Evolutionary conservation across 768 basidiomycete genomes (phyloP).

Genomic region (Hemileccinum impolitum): DNA sequence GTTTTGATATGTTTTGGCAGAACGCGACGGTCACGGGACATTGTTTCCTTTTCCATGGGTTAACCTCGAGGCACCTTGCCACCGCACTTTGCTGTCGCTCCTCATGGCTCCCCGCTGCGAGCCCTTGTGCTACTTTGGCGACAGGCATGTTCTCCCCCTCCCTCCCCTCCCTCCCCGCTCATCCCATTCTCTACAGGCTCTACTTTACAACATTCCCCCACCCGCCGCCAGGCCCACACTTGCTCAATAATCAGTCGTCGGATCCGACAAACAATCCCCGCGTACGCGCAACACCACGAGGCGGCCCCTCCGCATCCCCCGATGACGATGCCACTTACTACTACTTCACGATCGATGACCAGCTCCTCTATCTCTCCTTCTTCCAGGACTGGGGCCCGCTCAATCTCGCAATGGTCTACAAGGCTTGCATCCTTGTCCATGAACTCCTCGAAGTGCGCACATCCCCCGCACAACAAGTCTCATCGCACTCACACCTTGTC

Average conservation of each 20-base stretch:
- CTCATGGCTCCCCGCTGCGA: conserved; percentile 55
- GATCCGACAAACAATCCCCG: conserved; percentile 55
- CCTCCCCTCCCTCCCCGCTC: background rate
- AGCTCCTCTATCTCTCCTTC: conserved; percentile 88
- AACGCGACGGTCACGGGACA: conserved; percentile 37
- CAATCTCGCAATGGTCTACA: conserved; percentile 91
- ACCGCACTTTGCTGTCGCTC: conserved; percentile 23
- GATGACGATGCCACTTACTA: conserved; percentile 78
- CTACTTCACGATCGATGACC: conserved; percentile 92
- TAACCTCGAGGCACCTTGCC: conserved; percentile 30
- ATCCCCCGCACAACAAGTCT: conserved; percentile 14
- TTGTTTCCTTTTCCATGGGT: conserved; percentile 33
- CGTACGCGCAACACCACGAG: conserved; percentile 57
- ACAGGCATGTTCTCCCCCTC: conserved; percentile 53
- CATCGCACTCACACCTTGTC: conserved; percentile 22
- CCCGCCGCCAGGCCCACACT: conserved; percentile 62
- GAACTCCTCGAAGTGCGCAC: conserved; percentile 74
- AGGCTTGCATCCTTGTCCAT: conserved; percentile 88
- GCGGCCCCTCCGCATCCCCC: conserved; percentile 59
- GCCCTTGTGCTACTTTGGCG: conserved; percentile 75
- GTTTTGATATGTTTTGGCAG: conserved; percentile 23
- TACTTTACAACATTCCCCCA: conserved; percentile 89
- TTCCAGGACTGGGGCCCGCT: conserved; percentile 94
- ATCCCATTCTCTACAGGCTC: conserved; percentile 47
- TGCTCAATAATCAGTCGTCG: conserved; percentile 57